Evolutionary conservation across 805 yeast species (phyloP), one percentile per base, ranked within the genome.

Genomic region (Candida broadrunensis): DNA sequence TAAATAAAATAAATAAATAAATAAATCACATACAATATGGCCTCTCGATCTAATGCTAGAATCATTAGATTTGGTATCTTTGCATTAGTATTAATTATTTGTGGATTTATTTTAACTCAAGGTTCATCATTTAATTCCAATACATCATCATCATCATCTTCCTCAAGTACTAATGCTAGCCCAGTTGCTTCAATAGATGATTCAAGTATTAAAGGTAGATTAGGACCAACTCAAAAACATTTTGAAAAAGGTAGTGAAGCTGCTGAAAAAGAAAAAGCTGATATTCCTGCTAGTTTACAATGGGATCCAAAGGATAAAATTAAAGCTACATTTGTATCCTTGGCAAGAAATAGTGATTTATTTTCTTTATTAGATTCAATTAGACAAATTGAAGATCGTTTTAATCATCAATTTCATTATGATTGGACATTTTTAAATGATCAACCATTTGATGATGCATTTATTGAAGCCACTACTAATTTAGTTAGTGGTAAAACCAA

Each of bases 351-450:
- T 60, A 50, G 65, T 12, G 95, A 86, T 58, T 60, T 86, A 42
- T 70, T 74, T 66, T 72, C 73, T 11, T 63, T 87, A 37, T 63
- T 77, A 35, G 76, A 70, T 20, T 80, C 93, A 11, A 83, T 86
- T 47, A 74, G 86, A 61, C 78, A 82, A 38, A 75, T 90, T 40
- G 97, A 90, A 64, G 96, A 88, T 60, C 73, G 97, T 46, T 90
- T 91, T 73, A 90, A 90, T 71, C 62, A 67, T 19, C 73, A 83
- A 38, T 89, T 68, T 66, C 75, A 85, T 49, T 90, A 90, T 60
- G 97, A 93, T 50, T 90, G 97, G 97, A 91, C 88, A 27, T 90
- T 90, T 62, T 72, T 90, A 52, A 90, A 90, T 63, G 96, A 90
- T 58, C 87, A 81, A 41, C 83, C 76, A 34, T 91, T 90, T 65